Evolutionary conservation across 805 yeast species (phyloP).

Genomic region (Kluyveromyces siamensis): DNA sequence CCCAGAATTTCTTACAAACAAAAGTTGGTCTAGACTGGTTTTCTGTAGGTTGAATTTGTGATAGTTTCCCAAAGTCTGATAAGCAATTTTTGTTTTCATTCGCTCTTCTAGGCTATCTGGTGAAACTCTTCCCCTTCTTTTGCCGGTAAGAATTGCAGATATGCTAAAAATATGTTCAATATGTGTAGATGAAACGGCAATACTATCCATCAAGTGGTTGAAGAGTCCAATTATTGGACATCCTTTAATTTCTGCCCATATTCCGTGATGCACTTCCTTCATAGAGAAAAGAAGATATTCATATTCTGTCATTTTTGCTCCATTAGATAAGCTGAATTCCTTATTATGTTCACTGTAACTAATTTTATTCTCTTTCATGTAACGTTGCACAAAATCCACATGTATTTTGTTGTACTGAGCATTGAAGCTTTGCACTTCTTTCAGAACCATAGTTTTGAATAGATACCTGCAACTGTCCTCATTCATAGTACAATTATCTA

Average conservation of each 20-base stretch:
- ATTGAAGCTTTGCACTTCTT: conserved; percentile 1
- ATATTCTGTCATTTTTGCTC: background rate
- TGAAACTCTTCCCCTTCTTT: conserved; percentile 1
- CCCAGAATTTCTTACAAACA: background rate
- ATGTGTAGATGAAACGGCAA: conserved; percentile 3
- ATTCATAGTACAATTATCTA: background rate
- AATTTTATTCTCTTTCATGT: background rate
- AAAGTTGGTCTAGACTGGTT: background rate
- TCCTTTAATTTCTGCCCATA: conserved; percentile 1
- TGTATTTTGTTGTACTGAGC: conserved; percentile 2
- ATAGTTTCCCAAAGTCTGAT: conserved; percentile 1
- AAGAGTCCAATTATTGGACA: background rate
- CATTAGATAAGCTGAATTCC: background rate
- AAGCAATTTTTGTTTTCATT: conserved; percentile 2
- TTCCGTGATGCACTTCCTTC: background rate
- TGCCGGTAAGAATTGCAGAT: conserved; percentile 1
- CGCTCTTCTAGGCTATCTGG: conserved; percentile 1
- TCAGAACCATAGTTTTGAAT: background rate
- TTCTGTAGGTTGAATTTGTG: background rate
- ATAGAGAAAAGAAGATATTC: conserved; percentile 1
- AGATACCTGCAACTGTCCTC: background rate
- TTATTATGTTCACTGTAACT: background rate
- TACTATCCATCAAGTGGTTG: conserved; percentile 1
- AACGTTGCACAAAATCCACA: background rate
- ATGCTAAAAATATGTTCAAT: conserved; percentile 3